Conservation (phyloP, 202 grass and related monocot genomes). For the Setaria viridis region DNA sequence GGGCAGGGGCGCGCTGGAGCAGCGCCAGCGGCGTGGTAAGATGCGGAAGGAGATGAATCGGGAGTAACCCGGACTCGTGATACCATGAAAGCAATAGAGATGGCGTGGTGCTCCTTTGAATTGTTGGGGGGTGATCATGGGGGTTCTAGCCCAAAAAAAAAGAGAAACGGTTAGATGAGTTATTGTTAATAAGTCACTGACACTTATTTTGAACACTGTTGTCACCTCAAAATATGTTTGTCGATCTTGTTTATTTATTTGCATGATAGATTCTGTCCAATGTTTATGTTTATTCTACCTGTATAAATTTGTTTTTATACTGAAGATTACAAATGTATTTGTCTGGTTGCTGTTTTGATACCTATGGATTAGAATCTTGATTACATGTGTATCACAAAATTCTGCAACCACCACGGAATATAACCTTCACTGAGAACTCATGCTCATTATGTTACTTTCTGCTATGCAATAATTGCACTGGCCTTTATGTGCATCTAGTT, state of each 20-base stretch:
- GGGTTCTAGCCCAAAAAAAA: neutral
- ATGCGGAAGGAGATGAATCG: no score
- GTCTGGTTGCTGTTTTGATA: constrained; percentile 16
- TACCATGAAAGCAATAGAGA: no score
- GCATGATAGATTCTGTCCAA: constrained; percentile 4
- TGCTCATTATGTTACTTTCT: neutral
- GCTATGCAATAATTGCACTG: constrained; percentile 16
- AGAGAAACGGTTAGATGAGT: constrained; percentile 12
- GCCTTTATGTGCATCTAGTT: constrained; percentile 45
- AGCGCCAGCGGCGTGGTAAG: no score
- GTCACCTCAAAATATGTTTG: constrained; percentile 7
- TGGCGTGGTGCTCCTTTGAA: neutral
- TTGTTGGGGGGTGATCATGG: neutral
- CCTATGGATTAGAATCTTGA: neutral
- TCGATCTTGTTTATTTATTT: neutral
- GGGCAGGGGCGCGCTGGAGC: no score
- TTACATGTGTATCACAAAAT: neutral
- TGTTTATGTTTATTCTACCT: constrained; percentile 14
- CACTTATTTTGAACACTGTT: neutral
- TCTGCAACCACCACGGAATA: neutral
- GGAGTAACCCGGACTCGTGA: no score
- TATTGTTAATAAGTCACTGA: neutral
- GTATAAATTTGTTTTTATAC: constrained; percentile 10
- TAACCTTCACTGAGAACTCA: constrained; percentile 23
- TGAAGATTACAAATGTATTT: constrained; percentile 16